These are phyloP conservation scores for Venturia oleaginea DNA, from an alignment of 2,329 filamentous ascomycete species.

Conservation along the genomic window DNA sequence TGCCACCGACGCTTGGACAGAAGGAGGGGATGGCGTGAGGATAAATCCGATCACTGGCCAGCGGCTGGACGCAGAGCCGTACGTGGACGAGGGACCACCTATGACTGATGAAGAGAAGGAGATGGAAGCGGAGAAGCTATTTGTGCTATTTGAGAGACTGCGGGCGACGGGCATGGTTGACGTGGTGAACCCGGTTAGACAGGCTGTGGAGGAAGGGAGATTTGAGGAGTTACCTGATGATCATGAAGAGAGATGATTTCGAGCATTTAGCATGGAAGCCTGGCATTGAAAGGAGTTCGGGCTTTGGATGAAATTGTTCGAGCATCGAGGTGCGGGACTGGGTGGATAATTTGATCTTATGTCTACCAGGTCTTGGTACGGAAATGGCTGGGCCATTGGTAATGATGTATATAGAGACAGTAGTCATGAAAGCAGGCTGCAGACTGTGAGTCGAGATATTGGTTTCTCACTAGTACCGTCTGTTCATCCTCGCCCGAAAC, in stretches of 20 bases:
- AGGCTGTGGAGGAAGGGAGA: conserved; percentile 59
- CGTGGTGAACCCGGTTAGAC: conserved; percentile 69
- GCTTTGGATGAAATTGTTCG: background rate
- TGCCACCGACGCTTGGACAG: conserved; percentile 44
- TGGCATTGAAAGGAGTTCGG: background rate
- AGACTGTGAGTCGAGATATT: background rate
- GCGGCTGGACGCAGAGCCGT: conserved; percentile 60
- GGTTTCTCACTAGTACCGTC: no score
- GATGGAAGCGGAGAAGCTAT: conserved; percentile 78
- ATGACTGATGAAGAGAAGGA: conserved; percentile 94
- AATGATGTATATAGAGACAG: background rate
- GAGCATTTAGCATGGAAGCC: background rate
- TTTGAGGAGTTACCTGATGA: conserved; percentile 53
- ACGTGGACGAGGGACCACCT: conserved; percentile 51
- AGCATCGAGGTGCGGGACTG: background rate
- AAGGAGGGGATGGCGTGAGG: conserved; percentile 24
- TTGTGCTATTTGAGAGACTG: conserved; percentile 83
- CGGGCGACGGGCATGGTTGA: conserved; percentile 67
- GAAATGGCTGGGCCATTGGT: background rate
- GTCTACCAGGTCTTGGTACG: background rate
- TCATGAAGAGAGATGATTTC: background rate
- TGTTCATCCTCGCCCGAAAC: no score
- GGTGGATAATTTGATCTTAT: background rate
- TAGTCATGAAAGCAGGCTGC: background rate
- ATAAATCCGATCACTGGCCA: conserved; percentile 88